Evolutionary conservation across 805 yeast species (phyloP), one percentile per base, ranked within the genome.

Genomic region (Teunomyces pallodes): DNA sequence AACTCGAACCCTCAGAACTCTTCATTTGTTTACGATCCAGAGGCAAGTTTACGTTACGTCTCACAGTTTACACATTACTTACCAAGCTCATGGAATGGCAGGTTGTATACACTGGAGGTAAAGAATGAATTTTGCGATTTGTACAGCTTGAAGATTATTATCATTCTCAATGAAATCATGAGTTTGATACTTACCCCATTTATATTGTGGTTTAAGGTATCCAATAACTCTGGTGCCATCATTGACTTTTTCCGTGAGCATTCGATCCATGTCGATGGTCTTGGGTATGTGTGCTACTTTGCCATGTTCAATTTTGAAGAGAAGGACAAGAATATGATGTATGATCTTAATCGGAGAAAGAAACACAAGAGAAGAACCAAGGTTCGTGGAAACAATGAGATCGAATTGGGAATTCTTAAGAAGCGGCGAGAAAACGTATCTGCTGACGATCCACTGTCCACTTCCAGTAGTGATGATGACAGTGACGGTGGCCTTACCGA

Each of bases 211-310:
- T 83, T 86, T 60, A 81, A 89, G 14, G 71, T 94, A 26, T 90
- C 97, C 3, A 77, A 77, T 44, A 77, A 82, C 24, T 74, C 92
- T 10, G 91, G 87, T 27, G 75, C 81, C 26, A 86, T 94, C 40
- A 80, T 94, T 29, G 98, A 94, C 61, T 94, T 94, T 60, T 89
- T 92, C 65, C 72, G 98, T 47, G 97, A 92, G 50, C 86, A 81
- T 55, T 84, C 96, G 9, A 84, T 90, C 9, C 94, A 92, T 63
- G 89, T 91, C 42, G 97, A 91, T 69, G 98, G 97, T 0, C 72
- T 94, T 36, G 99, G 99, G 0, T 86, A 91, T 60, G 96, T 94
- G 33, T 92, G 98, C 61, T 84, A 89, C 28, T 90, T 85, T 75
- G 98, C 98, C 2, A 88, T 89, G 84, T 94, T 94, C 67, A 86